Base-by-base conservation (phyloP, 2,329 filamentous ascomycete species). In the Claviceps humidiphila region DNA sequence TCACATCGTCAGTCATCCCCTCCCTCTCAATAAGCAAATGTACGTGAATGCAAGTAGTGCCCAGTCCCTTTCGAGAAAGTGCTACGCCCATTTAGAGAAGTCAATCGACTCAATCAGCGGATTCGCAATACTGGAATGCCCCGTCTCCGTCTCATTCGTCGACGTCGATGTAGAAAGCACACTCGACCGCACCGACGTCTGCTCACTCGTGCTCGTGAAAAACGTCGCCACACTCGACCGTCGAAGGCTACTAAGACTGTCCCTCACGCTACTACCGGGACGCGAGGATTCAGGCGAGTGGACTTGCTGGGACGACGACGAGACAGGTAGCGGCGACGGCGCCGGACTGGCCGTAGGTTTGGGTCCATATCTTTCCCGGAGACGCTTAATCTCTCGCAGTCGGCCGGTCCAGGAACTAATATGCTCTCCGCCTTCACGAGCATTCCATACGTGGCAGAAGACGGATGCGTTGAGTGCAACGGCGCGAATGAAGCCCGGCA, bases 401-500 rank as follows among this genome's bases (percentile, higher is more conserved):
- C 93, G 82, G 60, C 85, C 87, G 54, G 89, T 82, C 93, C 93
- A 97, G 8, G 88, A 87, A 11, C 89, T 93, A 34, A 93, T 77
- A 62, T 95, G 84, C 65, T 95, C 89, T 53, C 85, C 85, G 5
- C 84, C 85, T 57, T 85, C 80, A 47, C 82, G 77, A 61, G 81
- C 82, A 47, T 81, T 80, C 89, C 91, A 96, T n/a, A 96, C 90
- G 45, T 85, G 78, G 2, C 87, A 89, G 66, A 97, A 96, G 8
- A 97, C 88, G 14, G 88, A 94, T 0, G 93, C 90, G 63, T 96
- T 97, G 56, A 98, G 78, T 1, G 91, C 89, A 17, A 97, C 74
- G 47, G 95, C 82, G 40, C 93, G 83, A 51, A 96, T 87, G 63
- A 96, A 94, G 9, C 82, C 78, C 0, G 90, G 87, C 8, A 98